These are phyloP conservation scores for Colletotrichum echinochloae DNA, from an alignment of 2,329 filamentous ascomycete species.

Conservation along the genomic window DNA sequence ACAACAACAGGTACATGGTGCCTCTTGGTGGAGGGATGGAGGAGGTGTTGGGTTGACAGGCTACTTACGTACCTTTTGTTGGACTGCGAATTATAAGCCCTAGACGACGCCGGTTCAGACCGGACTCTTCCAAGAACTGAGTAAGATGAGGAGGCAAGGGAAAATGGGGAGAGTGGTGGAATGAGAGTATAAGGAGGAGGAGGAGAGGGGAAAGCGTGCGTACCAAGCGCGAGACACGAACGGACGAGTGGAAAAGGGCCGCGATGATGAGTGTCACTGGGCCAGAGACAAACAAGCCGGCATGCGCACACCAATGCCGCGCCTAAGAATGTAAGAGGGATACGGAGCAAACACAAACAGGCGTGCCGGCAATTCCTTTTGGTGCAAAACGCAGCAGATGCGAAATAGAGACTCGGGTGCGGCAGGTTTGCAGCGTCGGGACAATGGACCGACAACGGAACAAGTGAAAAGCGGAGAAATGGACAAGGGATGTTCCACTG, in stretches of 20 bases:
- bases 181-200: slow-evolving; percentile 2
- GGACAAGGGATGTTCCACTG: slow-evolving; percentile 19
- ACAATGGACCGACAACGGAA: not conserved
- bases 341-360: not conserved
- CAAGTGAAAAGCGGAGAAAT: slow-evolving; percentile 20
- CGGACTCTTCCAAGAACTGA: slow-evolving; percentile 8
- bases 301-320: not conserved
- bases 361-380: not conserved
- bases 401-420: not conserved
- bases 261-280: slow-evolving; percentile 12
- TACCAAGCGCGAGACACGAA: not conserved
- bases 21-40: not conserved
- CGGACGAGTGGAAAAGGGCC: slow-evolving; percentile 14
- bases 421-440: slow-evolving; percentile 2
- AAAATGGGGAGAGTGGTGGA: slow-evolving; percentile 13
- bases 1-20: not conserved
- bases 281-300: not conserved
- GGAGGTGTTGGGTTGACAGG: not conserved
- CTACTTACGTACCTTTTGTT: not conserved
- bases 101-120: slow-evolving; percentile 21
- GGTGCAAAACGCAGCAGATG: slow-evolving; percentile 2
- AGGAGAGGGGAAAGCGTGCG: not conserved
- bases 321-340: not conserved
- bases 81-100: slow-evolving; percentile 16
- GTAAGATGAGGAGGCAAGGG: slow-evolving; percentile 28